These are phyloP conservation scores for Capronia epimyces DNA, from an alignment of 2,329 filamentous ascomycete species.

Conservation along the genomic window DNA sequence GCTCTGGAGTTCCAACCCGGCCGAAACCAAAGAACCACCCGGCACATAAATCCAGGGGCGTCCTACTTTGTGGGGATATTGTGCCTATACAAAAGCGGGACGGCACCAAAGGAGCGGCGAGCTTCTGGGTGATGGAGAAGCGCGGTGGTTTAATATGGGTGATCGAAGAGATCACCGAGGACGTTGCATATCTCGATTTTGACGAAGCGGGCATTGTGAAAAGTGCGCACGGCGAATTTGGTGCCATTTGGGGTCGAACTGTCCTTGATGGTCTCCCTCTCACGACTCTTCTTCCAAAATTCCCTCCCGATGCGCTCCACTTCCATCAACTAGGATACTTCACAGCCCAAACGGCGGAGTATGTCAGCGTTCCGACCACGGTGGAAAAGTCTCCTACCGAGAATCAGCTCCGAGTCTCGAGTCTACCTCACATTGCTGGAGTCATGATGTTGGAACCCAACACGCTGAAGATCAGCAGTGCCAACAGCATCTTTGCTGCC, in stretches of 20 bases:
- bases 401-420: conserved; percentile 75
- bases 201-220: conserved; percentile 72
- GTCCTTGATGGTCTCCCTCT: conserved; percentile 66
- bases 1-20: conserved; percentile 44
- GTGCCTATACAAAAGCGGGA: conserved; percentile 96
- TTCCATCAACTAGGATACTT: conserved; percentile 63
- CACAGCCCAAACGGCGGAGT: conserved; percentile 71
- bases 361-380: conserved; percentile 76
- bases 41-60: conserved; percentile 73
- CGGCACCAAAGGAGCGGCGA: conserved; percentile 83
- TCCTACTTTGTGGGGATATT: conserved; percentile 93
- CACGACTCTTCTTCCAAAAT: conserved; percentile 69
- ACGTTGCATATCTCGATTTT: conserved; percentile 70
- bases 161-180: conserved; percentile 93
- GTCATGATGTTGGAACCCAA: conserved; percentile 86
- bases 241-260: conserved; percentile 72
- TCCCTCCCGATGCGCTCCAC: conserved; percentile 60
- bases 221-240: conserved; percentile 67
- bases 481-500: conserved; percentile 89
- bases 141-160: conserved; percentile 93
- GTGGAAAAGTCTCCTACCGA: conserved; percentile 67
- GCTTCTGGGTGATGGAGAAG: conserved; percentile 98
- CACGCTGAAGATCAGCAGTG: conserved; percentile 75
- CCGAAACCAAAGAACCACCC: conserved; percentile 55
- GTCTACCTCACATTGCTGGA: conserved; percentile 93